Evolutionary conservation across 2,329 filamentous ascomycete genomes (phyloP), one percentile per base, ranked within the genome.

Genomic region (Aspergillus tubingensis): DNA sequence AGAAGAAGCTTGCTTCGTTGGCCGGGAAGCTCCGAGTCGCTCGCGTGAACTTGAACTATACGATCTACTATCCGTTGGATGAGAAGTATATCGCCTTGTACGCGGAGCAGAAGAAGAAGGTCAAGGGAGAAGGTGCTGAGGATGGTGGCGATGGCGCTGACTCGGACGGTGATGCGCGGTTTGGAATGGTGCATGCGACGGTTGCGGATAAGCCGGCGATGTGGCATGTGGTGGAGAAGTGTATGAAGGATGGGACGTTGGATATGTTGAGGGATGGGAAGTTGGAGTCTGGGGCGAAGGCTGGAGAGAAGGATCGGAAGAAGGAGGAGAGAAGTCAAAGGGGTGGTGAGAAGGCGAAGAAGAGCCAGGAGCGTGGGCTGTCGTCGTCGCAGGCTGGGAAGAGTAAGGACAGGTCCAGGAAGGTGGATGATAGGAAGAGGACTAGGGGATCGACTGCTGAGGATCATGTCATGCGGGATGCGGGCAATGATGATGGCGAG

Each of bases 1-100:
- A 66, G 57, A 74, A 63, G 55, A 64, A 52, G 43, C 43, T 65
- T 59, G 41, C 61, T 52, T 51, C 68, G 77, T 50, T 73, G 68
- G 62, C 62, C 3, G 54, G 65, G 47, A 74, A 75, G 54, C 74
- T 84, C 23, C 81, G 84, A 65, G 72, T 72, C 30, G 80, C 81
- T 7, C 81, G 84, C 56, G 81, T 87, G 21, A 86, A 88, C 68
- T 71, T 88, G 63, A 86, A 86, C 68, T 89, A 89, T 70, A 82
- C 86, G 7, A 79, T 85, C 41, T 88, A 86, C 70, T 86, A 83
- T 63, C 86, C 86, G 13, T 78, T 88, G 21, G 80, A 82, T 58
- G 79, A 83, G 68, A 82, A 85, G 60, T 89, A 89, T 72, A 79
- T 84, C 11, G 81, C 84, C 19, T 72, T 88, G 2, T 88, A 82